Evolutionary conservation across 2,329 filamentous ascomycete species (phyloP), one percentile per base, ranked within the genome.

Genomic region (Fusarium buxicola): DNA sequence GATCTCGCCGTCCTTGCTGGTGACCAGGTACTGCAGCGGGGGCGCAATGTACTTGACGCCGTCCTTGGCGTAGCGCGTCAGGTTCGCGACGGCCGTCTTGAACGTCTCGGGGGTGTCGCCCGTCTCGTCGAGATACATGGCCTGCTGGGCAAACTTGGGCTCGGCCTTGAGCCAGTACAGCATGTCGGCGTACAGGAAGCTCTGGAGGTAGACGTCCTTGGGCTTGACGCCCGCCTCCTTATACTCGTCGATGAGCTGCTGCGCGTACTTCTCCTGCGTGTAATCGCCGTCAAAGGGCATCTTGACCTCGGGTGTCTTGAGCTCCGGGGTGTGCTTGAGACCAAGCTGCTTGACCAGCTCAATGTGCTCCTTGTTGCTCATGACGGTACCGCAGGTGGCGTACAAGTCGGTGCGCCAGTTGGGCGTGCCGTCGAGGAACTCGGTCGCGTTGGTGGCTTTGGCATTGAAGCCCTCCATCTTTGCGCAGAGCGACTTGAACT

Each of bases 401-500:
- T 90, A 91, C 13, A 91, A 77, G 62, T 90, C 85, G 27, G 89
- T 90, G 36, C 88, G 82, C 82, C 84, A 91, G 63, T 74, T 75
- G 0, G 86, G 82, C 0, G 86, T 89, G 52, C 86, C 85, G 67
- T 79, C 75, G 56, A 86, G 82, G 76, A 83, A 89, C 64, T 85
- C 83, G 32, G 79, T 73, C 0, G 84, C 77, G 2, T 82, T 90
- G 16, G 83, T 83, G 30, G 86, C 88, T 40, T 78, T 81, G 63
- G 80, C 74, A 69, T 89, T 87, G 71, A 76, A 84, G 45, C 84
- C 84, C 69, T 92, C 89, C 87, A 90, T 90, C 76, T 90, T 91
- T 69, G 83, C 84, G 76, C 89, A 92, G 6, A 92, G 83, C 6
- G 82, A 79, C 74, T 86, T 85, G 80, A 86, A 91, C 75, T 92